These are phyloP conservation scores for Cicer bijugum DNA, from an alignment of 306 rosid genomes.

Conservation along the genomic window DNA sequence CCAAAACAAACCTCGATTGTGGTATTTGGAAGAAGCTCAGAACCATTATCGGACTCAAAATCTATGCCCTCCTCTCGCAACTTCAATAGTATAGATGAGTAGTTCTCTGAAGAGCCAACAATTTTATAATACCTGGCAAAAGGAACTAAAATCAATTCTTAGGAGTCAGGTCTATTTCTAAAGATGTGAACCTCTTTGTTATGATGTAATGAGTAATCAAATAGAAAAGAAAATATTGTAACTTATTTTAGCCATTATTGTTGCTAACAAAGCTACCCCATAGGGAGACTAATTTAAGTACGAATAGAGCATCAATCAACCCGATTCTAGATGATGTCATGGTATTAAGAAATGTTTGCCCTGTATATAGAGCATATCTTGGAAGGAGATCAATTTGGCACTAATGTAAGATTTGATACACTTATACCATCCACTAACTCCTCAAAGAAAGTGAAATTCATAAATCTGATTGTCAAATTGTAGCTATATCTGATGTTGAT, in stretches of 20 bases:
- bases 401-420: conserved; percentile 17
- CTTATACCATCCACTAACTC: conserved; percentile 26
- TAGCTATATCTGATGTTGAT: conserved; percentile 26
- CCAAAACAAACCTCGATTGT: conserved; percentile 67
- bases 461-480: conserved; percentile 26
- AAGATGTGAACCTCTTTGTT: conserved; percentile 29
- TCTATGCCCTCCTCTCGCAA: conserved; percentile 76
- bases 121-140: conserved; percentile 77
- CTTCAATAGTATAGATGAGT: conserved; percentile 63
- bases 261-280: conserved; percentile 28
- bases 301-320: conserved; percentile 37
- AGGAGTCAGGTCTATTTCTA: conserved; percentile 13
- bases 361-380: conserved; percentile 10
- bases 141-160: conserved; percentile 44
- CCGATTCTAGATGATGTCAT: conserved; percentile 9
- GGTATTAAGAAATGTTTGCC: conserved; percentile 17
- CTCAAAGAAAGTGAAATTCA: conserved; percentile 16
- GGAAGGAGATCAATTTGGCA: not conserved
- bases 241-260: conserved; percentile 26
- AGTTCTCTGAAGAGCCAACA: conserved; percentile 82
- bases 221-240: conserved; percentile 30
- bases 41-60: conserved; percentile 90
- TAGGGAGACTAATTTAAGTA: conserved; percentile 17
- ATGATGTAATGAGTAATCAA: conserved; percentile 17
- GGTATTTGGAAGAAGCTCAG: conserved; percentile 81